Evolutionary conservation across 352 stramenopile genomes (phyloP).

Genomic region (Halophytophthora batemanensis): DNA sequence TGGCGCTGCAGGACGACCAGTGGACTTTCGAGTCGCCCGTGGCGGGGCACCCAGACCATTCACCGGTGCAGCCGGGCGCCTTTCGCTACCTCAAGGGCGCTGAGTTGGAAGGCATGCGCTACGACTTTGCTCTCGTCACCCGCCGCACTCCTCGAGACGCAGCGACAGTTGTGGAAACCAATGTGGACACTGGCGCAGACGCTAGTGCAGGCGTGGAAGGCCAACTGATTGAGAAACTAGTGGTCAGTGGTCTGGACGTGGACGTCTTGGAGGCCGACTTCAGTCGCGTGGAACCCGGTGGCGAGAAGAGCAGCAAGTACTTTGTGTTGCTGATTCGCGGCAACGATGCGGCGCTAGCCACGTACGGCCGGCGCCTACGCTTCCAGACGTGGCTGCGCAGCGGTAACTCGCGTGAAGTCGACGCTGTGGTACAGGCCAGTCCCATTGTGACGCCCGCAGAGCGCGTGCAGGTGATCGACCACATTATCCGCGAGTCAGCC

Average conservation of each 20-base stretch:
- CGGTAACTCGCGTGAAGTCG: slow-evolving; percentile 70
- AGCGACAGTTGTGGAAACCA: neutral
- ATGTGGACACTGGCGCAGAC: slow-evolving; percentile 17
- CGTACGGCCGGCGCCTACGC: slow-evolving; percentile 58
- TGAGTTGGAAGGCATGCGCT: slow-evolving; percentile 45
- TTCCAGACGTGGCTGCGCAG: slow-evolving; percentile 77
- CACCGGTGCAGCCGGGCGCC: slow-evolving; percentile 28
- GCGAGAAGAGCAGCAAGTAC: slow-evolving; percentile 54
- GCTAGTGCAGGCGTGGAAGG: slow-evolving; percentile 26
- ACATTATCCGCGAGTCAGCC: slow-evolving; percentile 72
- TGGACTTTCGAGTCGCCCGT: slow-evolving; percentile 48
- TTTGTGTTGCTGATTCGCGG: slow-evolving; percentile 72
- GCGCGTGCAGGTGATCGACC: slow-evolving; percentile 79
- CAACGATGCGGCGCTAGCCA: slow-evolving; percentile 55
- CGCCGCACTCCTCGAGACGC: slow-evolving; percentile 18
- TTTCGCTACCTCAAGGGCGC: slow-evolving; percentile 60
- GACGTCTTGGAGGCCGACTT: slow-evolving; percentile 75
- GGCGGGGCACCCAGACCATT: slow-evolving; percentile 30
- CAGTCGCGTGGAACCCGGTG: slow-evolving; percentile 30
- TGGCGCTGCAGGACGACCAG: slow-evolving; percentile 59
- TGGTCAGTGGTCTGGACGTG: slow-evolving; percentile 62
- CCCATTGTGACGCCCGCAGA: slow-evolving; percentile 68
- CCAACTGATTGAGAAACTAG: slow-evolving; percentile 55
- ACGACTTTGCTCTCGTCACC: slow-evolving; percentile 81
- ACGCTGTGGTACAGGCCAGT: slow-evolving; percentile 51